Base-by-base conservation (phyloP, 192 early-diverging fungal species). In the Linnemannia exigua region DNA sequence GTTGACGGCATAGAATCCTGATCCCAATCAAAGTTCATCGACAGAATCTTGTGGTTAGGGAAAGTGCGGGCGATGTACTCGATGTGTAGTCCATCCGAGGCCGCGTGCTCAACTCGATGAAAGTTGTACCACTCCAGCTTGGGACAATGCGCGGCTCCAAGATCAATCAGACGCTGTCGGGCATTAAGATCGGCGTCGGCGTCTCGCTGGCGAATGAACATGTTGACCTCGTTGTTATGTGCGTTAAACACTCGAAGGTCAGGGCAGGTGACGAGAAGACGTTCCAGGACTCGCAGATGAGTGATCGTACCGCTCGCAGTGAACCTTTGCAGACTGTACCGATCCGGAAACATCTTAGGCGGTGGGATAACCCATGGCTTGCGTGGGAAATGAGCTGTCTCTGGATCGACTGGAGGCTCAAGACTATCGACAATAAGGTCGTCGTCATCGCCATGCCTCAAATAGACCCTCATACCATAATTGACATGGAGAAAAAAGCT, bases 241-340 rank as follows among this genome's bases (percentile, higher is more conserved):
- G 58, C 75, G 33, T 76, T 79, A 37, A 86, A 50, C 28, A 69
- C 36, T 1, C 50, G 52, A 14, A 86, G 74, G 6, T 80, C 36
- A 22, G 84, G 84, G 19, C 84, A 86, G 16, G 79, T 77, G 6
- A 41, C 35, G 1, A 77, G 19, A 25, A 86, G 22, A 20, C 70
- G 69, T 63, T 86, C 84, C 11, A 86, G 15, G 17, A 86, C 31
- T 1, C 46, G 61, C n/a, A 76, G 78, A 7, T 58, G 41, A 36
- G 76, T 51, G 1, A 35, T 3, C 14, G 72, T 70, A 17, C 31
- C 33, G 0, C 28, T 3, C 19, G 72, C 16, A 25, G 63, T 71
- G 67, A 86, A 77, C n/a, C 46, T 37, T 11, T 47, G 44, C 20
- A 86, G 70, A 20, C 41, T 44, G 38, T 86, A 86, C 15, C 75